A percentile compares a stretch with the other conserved stretches of the same genome.
Conservation (phyloP, 164 flowering plant species). For the Liriodendron chinense region DNA sequence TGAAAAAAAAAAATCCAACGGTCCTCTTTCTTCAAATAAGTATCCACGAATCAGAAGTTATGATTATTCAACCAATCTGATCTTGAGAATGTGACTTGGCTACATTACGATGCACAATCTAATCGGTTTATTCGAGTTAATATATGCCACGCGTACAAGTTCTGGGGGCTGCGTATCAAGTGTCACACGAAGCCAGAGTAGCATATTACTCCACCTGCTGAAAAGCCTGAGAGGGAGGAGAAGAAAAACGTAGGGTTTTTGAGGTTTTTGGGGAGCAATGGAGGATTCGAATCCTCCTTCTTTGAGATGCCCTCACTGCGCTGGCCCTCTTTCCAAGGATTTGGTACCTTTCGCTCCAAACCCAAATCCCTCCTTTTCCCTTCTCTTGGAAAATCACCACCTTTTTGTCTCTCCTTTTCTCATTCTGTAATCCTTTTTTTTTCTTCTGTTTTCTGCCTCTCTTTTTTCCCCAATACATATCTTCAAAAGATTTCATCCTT, state of each 20-base stretch:
- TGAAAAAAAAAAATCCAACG: too few species aligned
- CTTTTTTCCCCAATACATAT: not conserved
- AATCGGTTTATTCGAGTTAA: too few species aligned
- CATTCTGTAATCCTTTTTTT: not conserved
- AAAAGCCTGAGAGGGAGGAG: not conserved
- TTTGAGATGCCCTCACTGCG: constrained; percentile 72
- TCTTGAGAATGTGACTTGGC: too few species aligned
- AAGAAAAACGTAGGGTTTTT: not conserved
- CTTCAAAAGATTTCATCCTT: not conserved
- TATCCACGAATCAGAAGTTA: too few species aligned
- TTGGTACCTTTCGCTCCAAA: constrained; percentile 31
- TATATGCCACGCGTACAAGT: too few species aligned
- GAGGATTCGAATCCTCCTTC: constrained; percentile 17
- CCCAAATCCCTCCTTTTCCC: not conserved
- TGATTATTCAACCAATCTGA: too few species aligned
- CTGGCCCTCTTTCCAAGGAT: constrained; percentile 85
- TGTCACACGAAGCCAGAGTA: too few species aligned
- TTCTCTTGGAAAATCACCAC: not conserved
- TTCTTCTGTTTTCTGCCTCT: not conserved
- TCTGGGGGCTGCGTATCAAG: too few species aligned
- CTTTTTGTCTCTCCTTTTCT: not conserved
- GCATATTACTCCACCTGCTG: too few species aligned
- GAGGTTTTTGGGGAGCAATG: constrained; percentile 7
- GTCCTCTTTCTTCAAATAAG: too few species aligned
- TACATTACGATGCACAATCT: too few species aligned